phyloP scores from a whole-genome alignment of 805 yeast species.

The Candida adriatica region DNA sequence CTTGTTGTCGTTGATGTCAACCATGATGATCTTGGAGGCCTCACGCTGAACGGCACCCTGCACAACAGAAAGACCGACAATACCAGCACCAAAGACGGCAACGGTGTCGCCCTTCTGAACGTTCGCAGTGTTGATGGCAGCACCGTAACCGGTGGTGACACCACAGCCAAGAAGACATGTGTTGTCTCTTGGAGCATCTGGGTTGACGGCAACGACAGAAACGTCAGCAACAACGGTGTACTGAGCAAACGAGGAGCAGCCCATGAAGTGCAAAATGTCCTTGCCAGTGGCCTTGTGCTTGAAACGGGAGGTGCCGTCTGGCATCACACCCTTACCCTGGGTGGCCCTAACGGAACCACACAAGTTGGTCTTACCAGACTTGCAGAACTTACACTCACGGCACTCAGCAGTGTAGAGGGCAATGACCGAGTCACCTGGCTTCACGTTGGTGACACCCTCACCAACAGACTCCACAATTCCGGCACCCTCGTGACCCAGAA shows the following conservation, averaged over 20 bases:
- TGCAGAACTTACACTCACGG: slow-evolving; percentile 89
- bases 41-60: slow-evolving; percentile 87
- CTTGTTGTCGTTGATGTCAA: slow-evolving; percentile 83
- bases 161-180: slow-evolving; percentile 97
- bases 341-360: slow-evolving; percentile 96
- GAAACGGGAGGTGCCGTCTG: slow-evolving; percentile 95
- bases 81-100: slow-evolving; percentile 97
- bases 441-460: slow-evolving; percentile 85
- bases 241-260: slow-evolving; percentile 94
- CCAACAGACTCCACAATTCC: slow-evolving; percentile 95
- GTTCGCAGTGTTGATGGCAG: slow-evolving; percentile 89
- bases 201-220: slow-evolving; percentile 87
- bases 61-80: slow-evolving; percentile 92
- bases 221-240: slow-evolving; percentile 98
- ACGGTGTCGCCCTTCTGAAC: slow-evolving; percentile 88
- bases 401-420: slow-evolving; percentile 97
- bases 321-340: slow-evolving; percentile 98
- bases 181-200: slow-evolving; percentile 75
- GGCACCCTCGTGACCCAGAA: slow-evolving; percentile 98
- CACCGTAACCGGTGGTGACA: slow-evolving; percentile 97
- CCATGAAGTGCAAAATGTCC: slow-evolving; percentile 89
- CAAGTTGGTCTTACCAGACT: slow-evolving; percentile 90
- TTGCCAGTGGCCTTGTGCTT: slow-evolving; percentile 68
- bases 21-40: slow-evolving; percentile 75
- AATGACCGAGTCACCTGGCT: slow-evolving; percentile 90